A percentile compares a stretch with the other conserved stretches of the same genome.
Evolutionary conservation across 495 filamentous ascomycete genomes (phyloP).

Genomic region (Parmelia sp.): DNA sequence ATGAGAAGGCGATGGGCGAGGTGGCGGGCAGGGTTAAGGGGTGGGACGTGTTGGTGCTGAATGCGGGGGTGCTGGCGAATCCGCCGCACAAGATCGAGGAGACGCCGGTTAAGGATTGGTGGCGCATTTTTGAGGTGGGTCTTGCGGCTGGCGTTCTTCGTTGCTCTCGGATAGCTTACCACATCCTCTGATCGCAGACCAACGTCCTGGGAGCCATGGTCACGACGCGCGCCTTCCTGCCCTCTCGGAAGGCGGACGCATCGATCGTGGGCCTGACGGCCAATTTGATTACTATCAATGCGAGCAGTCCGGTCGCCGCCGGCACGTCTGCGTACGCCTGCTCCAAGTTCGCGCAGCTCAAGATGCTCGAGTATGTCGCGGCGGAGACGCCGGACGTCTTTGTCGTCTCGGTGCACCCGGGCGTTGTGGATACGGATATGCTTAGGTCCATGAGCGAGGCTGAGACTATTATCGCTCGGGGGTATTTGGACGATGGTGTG

Average conservation of each 20-base stretch:
- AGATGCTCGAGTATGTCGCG: slow-evolving; percentile 37
- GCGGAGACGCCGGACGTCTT: slow-evolving; percentile 38
- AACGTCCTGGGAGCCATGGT: slow-evolving; percentile 35
- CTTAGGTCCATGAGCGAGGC: not conserved
- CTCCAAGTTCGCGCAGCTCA: slow-evolving; percentile 36
- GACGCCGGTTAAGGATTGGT: slow-evolving; percentile 27
- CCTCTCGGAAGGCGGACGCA: slow-evolving; percentile 22
- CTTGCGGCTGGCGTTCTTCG: too few relatives aligned
- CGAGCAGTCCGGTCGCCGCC: slow-evolving; percentile 29
- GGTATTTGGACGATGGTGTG: slow-evolving; percentile 17
- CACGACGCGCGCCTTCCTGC: slow-evolving; percentile 31
- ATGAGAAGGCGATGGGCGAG: slow-evolving; percentile 14
- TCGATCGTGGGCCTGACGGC: slow-evolving; percentile 22
- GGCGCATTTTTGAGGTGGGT: slow-evolving; percentile 30
- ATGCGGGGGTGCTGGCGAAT: slow-evolving; percentile 29
- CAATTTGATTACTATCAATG: slow-evolving; percentile 32
- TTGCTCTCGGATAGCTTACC: not conserved
- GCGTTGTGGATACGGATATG: slow-evolving; percentile 35
- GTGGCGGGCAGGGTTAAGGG: slow-evolving; percentile 21
- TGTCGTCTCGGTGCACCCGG: slow-evolving; percentile 37
- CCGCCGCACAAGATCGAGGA: slow-evolving; percentile 25
- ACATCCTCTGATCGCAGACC: slow-evolving; percentile 2
- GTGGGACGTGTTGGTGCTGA: slow-evolving; percentile 36
- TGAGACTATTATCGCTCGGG: slow-evolving; percentile 11
- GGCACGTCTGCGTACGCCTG: slow-evolving; percentile 33